phyloP scores from a whole-genome alignment of 495 filamentous ascomycete genomes.

The Platismatia glauca region DNA sequence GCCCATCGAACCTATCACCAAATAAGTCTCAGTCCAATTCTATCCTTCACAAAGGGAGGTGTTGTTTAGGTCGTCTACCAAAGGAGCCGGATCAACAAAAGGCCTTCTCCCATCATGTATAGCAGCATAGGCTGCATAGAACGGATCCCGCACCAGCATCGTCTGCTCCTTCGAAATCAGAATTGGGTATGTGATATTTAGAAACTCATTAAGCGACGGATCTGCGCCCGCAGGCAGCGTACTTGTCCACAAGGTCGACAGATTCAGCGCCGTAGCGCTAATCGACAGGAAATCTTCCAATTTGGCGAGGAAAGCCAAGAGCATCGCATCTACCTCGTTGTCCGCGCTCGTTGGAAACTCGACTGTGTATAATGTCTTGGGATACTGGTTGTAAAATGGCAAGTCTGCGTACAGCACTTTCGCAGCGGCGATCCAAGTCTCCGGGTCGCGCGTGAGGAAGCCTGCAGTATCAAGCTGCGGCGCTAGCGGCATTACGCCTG shows the following conservation, averaged over 20 bases:
- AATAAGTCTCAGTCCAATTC: neutral
- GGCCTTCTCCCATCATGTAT: slow-evolving; percentile 36
- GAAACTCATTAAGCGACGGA: slow-evolving; percentile 22
- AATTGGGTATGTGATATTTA: slow-evolving; percentile 42
- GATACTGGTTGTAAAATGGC: slow-evolving; percentile 36
- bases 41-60: neutral
- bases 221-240: slow-evolving; percentile 29
- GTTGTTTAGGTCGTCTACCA: slow-evolving; percentile 19
- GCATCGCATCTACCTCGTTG: slow-evolving; percentile 26
- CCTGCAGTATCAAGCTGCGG: slow-evolving; percentile 41
- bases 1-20: slow-evolving; percentile 40
- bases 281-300: slow-evolving; percentile 35
- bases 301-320: slow-evolving; percentile 35
- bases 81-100: slow-evolving; percentile 47
- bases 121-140: slow-evolving; percentile 39
- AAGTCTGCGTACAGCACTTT: slow-evolving; percentile 40
- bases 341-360: slow-evolving; percentile 28
- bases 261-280: slow-evolving; percentile 30
- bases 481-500: slow-evolving; percentile 38
- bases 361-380: slow-evolving; percentile 36
- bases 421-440: slow-evolving; percentile 37
- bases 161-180: slow-evolving; percentile 46
- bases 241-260: slow-evolving; percentile 33
- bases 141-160: slow-evolving; percentile 37
- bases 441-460: slow-evolving; percentile 30